Evolutionary conservation across 768 basidiomycete species (phyloP).

Genomic region (Scleroderma bovista): DNA sequence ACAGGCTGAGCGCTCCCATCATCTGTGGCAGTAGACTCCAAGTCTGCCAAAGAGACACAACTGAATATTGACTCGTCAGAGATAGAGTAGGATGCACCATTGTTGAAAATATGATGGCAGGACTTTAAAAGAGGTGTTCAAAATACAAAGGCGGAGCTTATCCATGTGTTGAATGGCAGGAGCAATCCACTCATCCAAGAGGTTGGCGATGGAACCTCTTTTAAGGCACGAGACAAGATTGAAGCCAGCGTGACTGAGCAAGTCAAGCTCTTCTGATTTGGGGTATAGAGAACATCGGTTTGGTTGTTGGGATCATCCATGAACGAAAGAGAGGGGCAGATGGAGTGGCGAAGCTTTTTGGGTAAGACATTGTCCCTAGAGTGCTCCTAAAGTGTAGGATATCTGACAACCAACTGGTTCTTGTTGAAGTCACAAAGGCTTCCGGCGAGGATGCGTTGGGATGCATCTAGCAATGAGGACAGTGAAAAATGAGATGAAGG

Average conservation of each 20-base stretch:
- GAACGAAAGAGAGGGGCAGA: slow-evolving; percentile 74
- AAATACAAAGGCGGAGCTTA: slow-evolving; percentile 78
- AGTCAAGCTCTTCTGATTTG: slow-evolving; percentile 42
- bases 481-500: slow-evolving; percentile 5
- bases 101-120: slow-evolving; percentile 82
- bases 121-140: slow-evolving; percentile 91
- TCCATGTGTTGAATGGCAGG: slow-evolving; percentile 73
- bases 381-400: slow-evolving; percentile 67
- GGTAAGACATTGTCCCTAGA: slow-evolving; percentile 22
- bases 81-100: slow-evolving; percentile 61
- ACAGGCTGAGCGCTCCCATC: slow-evolving; percentile 51
- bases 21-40: slow-evolving; percentile 72
- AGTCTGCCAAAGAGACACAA: slow-evolving; percentile 55
- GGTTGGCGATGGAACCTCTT: slow-evolving; percentile 86
- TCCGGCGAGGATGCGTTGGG: slow-evolving; percentile 59
- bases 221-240: slow-evolving; percentile 87
- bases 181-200: slow-evolving; percentile 80
- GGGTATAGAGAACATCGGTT: slow-evolving; percentile 59
- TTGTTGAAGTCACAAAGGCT: slow-evolving; percentile 80
- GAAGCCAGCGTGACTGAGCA: slow-evolving; percentile 57
- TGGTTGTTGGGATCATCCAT: slow-evolving; percentile 72
- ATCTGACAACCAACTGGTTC: slow-evolving; percentile 82
- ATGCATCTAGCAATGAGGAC: slow-evolving; percentile 67
- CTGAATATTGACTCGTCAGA: slow-evolving; percentile 74
- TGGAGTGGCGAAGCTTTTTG: slow-evolving; percentile 31